Evolutionary conservation across 1,139 yeast genomes (phyloP).

Genomic region (Suhomyces wounanorum): DNA sequence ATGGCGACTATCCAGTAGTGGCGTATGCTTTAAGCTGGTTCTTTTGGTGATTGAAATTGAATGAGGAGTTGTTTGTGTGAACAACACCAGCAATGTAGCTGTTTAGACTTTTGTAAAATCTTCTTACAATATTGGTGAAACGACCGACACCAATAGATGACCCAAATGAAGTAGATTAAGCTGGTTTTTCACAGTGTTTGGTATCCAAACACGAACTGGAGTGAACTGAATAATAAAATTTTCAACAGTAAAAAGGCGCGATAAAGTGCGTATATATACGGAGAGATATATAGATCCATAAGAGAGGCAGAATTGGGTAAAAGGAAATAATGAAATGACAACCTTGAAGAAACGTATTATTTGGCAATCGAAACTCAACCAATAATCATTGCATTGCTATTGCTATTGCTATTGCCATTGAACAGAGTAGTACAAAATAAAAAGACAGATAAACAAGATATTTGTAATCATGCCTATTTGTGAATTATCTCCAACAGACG

Average conservation of each 20-base stretch:
- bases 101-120: not conserved
- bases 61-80: not conserved
- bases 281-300: not conserved
- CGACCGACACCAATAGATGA: not conserved
- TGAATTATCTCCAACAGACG: too few relatives aligned
- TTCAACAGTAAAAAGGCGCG: not conserved
- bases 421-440: too few relatives aligned
- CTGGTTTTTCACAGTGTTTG: not conserved
- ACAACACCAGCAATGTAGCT: not conserved
- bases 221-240: not conserved
- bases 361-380: not conserved
- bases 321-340: not conserved
- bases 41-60: not conserved
- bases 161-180: not conserved
- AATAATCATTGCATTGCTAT: too few relatives aligned
- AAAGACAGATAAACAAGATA: too few relatives aligned
- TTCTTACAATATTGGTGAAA: too few relatives aligned
- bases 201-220: conserved; percentile 1
- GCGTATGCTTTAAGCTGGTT: not conserved
- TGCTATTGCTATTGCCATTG: too few relatives aligned
- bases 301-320: not conserved
- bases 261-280: not conserved
- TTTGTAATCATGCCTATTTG: too few relatives aligned
- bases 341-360: not conserved
- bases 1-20: conserved; percentile 4